Evolutionary conservation across 1,139 yeast species (phyloP), one percentile per base, ranked within the genome.

Genomic region (Petasospora fabianii): DNA sequence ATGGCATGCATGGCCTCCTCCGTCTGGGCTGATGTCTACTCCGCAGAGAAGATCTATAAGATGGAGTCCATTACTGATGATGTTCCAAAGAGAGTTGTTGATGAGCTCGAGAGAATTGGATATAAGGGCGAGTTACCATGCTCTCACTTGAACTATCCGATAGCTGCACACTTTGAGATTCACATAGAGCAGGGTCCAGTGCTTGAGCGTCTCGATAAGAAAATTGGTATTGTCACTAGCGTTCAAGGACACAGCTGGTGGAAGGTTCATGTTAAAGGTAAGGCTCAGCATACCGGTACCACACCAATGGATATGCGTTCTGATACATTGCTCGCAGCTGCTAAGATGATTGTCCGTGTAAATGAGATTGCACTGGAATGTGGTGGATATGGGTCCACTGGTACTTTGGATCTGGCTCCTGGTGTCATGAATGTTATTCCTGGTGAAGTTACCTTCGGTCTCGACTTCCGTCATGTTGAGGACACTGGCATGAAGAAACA

Each of bases 131-230:
- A 61, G 1, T 58, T 63, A 6, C 66, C 68, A 9, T 77, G 79
- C 13, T 62, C 70, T 15, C 69, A 75, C 55, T 53, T 63, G 44
- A 62, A 59, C 16, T 77, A 76, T 47, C 84, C 84, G 7, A 61
- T 82, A 18, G 75, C 78, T 13, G 80, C 82, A 5, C 87, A 82
- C 60, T 80, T 82, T 56, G 90, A 82, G 57, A 65, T 81, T 42
- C 90, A 82, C 54, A 82, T 82, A 44, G 88, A 82, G 54, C 90
- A 82, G 59, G 90, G 88, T 6, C 87, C 88, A 5, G 66, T 79
- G 32, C 66, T 82, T 39, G 87, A 82, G 56, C 68, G 68, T 18
- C 71, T 68, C 28, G 53, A 69, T 2, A 71, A 75, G 51, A 70
- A 70, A 44, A 75, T 82, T 43, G 90, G 88, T 17, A 66, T 81